Base-by-base conservation (phyloP, 257 asterid species). In the Verbascum thapsus region DNA sequence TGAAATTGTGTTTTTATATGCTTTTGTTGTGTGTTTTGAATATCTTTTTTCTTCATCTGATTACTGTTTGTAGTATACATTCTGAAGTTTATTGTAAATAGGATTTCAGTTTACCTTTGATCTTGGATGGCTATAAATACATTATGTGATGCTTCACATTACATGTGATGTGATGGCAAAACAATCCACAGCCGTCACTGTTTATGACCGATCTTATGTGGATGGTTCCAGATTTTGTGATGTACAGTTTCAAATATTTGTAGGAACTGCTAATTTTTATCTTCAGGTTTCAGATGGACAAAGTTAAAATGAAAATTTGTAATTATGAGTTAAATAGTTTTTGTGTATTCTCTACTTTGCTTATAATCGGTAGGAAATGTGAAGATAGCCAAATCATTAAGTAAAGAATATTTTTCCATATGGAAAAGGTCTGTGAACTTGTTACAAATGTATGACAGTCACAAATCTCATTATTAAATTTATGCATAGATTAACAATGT, bases 381-480 rank as follows among this genome's bases (percentile, higher is more conserved):
- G 44, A 52, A n/a, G n/a, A n/a, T n/a, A n/a, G n/a, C n/a, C n/a
- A 47, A 44, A 8, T 42, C 37, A 18, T 41, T 52, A 42, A n/a
- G n/a, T 12, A n/a, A 19, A 43, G n/a, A 34, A 34, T 11, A 3
- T 22, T 16, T 4, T 39, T 40, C 30, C 9, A 6, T 26, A 42
- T 39, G 10, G n/a, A 15, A 3, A 3, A 7, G 5, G 13, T 18
- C n/a, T n/a, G 34, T 59, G 4, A 12, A 59, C 18, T 42, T 61
- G 30, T 44, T 8, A 15, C 11, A 37, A 3, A 23, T 44, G 5
- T 37, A 26, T 35, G 34, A 16, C 10, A 12, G 34, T 23, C 16
- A 18, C 43, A 11, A 34, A 47, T 12, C 15, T n/a, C n/a, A n/a
- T n/a, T n/a, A n/a, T n/a, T n/a, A n/a, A 9, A 53, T 20, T 50